A percentile compares a stretch with the other conserved stretches of the same genome.
Conservation (phyloP, 805 yeast species). For the Saturnispora saitoi region DNA sequence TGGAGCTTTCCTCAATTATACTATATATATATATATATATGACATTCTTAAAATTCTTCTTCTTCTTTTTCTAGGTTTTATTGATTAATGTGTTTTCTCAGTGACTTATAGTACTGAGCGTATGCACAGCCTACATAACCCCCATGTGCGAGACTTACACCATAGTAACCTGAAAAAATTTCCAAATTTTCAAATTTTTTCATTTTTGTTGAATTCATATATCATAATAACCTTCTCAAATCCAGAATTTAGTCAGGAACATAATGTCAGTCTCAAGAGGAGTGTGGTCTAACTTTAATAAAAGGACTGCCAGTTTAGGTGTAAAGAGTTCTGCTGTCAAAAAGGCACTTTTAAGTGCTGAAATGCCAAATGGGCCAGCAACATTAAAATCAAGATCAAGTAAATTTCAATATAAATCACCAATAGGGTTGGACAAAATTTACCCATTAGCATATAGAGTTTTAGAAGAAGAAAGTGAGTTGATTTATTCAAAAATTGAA, state of each 20-base stretch:
- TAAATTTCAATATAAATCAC: slow-evolving; percentile 53
- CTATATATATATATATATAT: not conserved
- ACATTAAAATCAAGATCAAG: slow-evolving; percentile 37
- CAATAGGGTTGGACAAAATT: slow-evolving; percentile 60
- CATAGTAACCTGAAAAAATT: too few relatives aligned
- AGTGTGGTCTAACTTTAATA: slow-evolving; percentile 30
- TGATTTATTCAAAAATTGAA: slow-evolving; percentile 32
- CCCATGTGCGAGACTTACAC: too few relatives aligned
- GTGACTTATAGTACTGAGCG: too few relatives aligned
- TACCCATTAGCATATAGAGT: slow-evolving; percentile 61
- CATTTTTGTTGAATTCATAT: not conserved
- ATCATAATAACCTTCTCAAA: not conserved
- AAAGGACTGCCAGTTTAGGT: slow-evolving; percentile 26
- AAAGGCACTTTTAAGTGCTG: slow-evolving; percentile 26
- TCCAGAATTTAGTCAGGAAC: not conserved
- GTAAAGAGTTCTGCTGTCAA: slow-evolving; percentile 23
- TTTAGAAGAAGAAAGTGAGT: slow-evolving; percentile 39
- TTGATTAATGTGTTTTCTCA: too few relatives aligned
- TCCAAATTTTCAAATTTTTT: not conserved
- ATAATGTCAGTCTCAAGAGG: slow-evolving; percentile 24
- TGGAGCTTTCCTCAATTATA: not conserved
- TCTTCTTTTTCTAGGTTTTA: too few relatives aligned
- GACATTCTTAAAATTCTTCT: not conserved
- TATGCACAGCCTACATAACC: too few relatives aligned
- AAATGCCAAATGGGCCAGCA: slow-evolving; percentile 41